Percentiles rank a stretch among this genome's conserved stretches.
Conservation (phyloP, 352 stramenopile species). For the Phytophthora capsici region DNA sequence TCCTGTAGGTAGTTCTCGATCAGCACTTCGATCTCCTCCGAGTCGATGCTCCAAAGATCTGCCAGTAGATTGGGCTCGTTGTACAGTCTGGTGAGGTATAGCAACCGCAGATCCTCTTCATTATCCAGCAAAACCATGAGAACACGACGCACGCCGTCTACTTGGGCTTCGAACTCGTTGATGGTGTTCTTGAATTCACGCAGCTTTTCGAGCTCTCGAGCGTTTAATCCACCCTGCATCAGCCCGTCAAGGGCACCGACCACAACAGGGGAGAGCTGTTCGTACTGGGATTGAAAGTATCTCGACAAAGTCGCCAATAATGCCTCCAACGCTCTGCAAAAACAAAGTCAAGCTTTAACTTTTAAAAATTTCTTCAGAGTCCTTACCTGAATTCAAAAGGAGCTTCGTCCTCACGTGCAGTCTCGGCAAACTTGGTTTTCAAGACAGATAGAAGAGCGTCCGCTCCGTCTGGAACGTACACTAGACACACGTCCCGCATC, state of each 20-base stretch:
- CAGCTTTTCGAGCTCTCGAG: slow-evolving; percentile 63
- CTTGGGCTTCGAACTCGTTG: slow-evolving; percentile 75
- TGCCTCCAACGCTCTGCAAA: slow-evolving; percentile 51
- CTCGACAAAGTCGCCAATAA: slow-evolving; percentile 60
- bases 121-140: slow-evolving; percentile 78
- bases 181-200: slow-evolving; percentile 79
- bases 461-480: slow-evolving; percentile 54
- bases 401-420: slow-evolving; percentile 47
- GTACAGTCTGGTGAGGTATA: slow-evolving; percentile 64
- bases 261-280: slow-evolving; percentile 49
- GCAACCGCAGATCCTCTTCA: slow-evolving; percentile 70
- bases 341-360: neutral
- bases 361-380: neutral
- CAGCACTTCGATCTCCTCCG: slow-evolving; percentile 63
- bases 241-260: slow-evolving; percentile 54
- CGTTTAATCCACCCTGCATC: slow-evolving; percentile 49
- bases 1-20: slow-evolving; percentile 71
- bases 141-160: slow-evolving; percentile 62
- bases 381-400: slow-evolving; percentile 56
- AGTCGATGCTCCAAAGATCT: slow-evolving; percentile 55
- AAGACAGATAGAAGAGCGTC: slow-evolving; percentile 50
- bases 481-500: slow-evolving; percentile 52
- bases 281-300: slow-evolving; percentile 63
- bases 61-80: slow-evolving; percentile 40
- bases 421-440: slow-evolving; percentile 58